Percentiles rank a stretch among this genome's conserved stretches.
Conservation (phyloP, 1,284 basidiomycete species). For the Marasmius sp. region DNA sequence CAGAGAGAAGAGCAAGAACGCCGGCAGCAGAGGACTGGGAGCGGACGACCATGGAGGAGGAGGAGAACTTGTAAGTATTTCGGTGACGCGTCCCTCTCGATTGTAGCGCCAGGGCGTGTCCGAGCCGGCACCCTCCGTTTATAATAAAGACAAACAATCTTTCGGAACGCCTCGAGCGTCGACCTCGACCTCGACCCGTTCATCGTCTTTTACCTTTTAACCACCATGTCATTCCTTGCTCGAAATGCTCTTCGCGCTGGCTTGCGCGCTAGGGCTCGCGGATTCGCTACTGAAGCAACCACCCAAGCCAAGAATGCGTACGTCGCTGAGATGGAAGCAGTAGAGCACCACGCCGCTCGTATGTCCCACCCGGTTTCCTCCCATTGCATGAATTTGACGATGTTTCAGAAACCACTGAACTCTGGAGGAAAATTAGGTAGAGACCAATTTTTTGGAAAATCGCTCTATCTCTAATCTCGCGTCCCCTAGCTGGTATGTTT, state of each 20-base stretch:
- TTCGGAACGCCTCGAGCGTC: not conserved
- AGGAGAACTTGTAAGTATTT: slow-evolving; percentile 23
- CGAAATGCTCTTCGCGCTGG: slow-evolving; percentile 39
- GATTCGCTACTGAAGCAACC: slow-evolving; percentile 40
- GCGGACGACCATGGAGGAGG: slow-evolving; percentile 54
- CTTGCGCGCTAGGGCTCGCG: slow-evolving; percentile 32
- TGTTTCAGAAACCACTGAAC: slow-evolving; percentile 62
- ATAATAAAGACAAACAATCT: slow-evolving; percentile 29
- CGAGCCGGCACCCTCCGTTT: slow-evolving; percentile 24
- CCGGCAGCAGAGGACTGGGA: slow-evolving; percentile 83
- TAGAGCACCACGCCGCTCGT: slow-evolving; percentile 72
- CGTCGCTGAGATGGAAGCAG: slow-evolving; percentile 53
- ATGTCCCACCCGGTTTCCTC: slow-evolving; percentile 19
- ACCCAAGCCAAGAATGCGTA: slow-evolving; percentile 43
- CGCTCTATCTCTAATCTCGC: slow-evolving; percentile 4
- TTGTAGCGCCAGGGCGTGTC: not conserved
- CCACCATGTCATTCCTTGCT: slow-evolving; percentile 56
- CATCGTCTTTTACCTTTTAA: not conserved
- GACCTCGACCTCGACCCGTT: not conserved
- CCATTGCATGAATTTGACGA: slow-evolving; percentile 11
- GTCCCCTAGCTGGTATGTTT: slow-evolving; percentile 65
- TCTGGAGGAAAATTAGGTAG: slow-evolving; percentile 87
- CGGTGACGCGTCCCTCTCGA: slow-evolving; percentile 33
- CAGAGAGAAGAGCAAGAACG: slow-evolving; percentile 84
- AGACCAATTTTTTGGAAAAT: slow-evolving; percentile 16